Percentiles rank a stretch among this genome's conserved stretches.
phyloP scores from a whole-genome alignment of 2,329 filamentous ascomycete genomes.

The Colletotrichum sp. region DNA sequence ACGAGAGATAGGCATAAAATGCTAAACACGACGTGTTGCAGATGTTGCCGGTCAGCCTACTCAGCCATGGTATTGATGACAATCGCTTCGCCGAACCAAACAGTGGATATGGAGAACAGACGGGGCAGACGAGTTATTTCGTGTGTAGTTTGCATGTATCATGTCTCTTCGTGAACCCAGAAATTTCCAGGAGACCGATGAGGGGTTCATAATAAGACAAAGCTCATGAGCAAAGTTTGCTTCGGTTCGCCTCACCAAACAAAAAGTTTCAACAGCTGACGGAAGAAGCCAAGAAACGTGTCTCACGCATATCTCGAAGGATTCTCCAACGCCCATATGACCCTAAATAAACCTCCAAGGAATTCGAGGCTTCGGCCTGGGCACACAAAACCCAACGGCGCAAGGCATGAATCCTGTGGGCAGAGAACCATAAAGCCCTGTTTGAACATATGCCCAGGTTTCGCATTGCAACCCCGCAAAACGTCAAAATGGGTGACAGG shows the following conservation, averaged over 20 bases:
- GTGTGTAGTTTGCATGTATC: fast-evolving
- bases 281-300: neutral
- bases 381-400: neutral
- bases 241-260: too few relatives aligned
- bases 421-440: neutral
- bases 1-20: fast-evolving
- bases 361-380: neutral
- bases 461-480: neutral
- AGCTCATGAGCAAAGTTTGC: neutral
- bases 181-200: neutral
- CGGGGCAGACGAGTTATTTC: fast-evolving
- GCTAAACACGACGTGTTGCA: fast-evolving
- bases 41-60: fast-evolving
- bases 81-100: neutral
- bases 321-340: neutral
- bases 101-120: neutral
- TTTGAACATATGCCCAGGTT: neutral
- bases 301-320: neutral
- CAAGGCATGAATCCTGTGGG: neutral
- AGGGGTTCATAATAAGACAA: neutral
- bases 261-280: neutral
- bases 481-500: neutral
- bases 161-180: neutral
- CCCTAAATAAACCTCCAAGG: neutral
- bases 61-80: fast-evolving